Evolutionary conservation across 1,284 basidiomycete genomes (phyloP), one percentile per base, ranked within the genome.

Genomic region (Sparassis latifolia): DNA sequence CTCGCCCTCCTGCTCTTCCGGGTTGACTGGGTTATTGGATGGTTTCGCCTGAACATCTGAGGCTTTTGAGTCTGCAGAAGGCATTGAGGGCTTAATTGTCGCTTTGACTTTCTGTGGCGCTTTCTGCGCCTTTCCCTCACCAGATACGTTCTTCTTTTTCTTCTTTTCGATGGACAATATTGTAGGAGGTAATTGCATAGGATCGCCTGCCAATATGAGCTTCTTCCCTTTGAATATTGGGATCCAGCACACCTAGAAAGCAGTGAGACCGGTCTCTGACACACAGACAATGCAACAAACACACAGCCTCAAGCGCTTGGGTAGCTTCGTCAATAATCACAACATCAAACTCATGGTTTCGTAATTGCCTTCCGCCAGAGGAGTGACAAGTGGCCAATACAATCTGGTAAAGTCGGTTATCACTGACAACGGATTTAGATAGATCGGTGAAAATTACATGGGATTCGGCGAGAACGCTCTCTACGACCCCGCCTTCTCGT

Each of bases 261-360:
- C 40, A 4, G 5, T 4, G 28, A 10, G 45, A 29, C 33, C 3
- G 42, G 37, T 33, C 10, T 31, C 27, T 3, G 28, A 6, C 0
- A 5, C 10, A 20, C 5, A 42, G 44, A 45, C 38, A 38, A 57
- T 10, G n/a, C 7, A n/a, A 47, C 45, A 38, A 47, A 39, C 10
- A 12, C 62, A 93, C 90, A 5, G 93, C 89, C 69, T 98, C 95
- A n/a, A 97, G 66, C 2, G 93, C 95, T 67, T 98, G 96, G 0
- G 95, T 97, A 0, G 93, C 92, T 70, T 98, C 96, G 59, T 98
- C 96, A 40, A 99, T 92, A 41, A 98, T 88, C 5, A 94, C 84
- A 0, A 93, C 85, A 64, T 98, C 96, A 60, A 97, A 99, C 2
- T 75, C 67, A 53, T 86, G 76, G 53, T 86, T 82, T 39, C 79